Base-by-base conservation (phyloP, 805 yeast species). In the Saccharomycopsis oosterbeekiorum region DNA sequence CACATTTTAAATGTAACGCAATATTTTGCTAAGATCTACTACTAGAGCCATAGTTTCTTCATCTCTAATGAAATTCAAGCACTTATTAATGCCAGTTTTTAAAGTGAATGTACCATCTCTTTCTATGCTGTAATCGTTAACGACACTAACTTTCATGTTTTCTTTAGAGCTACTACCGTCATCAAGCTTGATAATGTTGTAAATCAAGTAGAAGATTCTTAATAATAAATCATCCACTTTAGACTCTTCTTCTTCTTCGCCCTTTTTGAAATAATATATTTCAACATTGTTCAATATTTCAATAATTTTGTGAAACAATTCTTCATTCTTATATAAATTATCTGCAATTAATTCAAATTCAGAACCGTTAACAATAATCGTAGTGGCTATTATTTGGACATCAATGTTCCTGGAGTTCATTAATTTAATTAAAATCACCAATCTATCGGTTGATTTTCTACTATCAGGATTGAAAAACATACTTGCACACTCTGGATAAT, bases 401-500 rank as follows among this genome's bases (percentile, higher is more conserved):
- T 70, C 65, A 2, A 68, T 67, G 61, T 62, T 60, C 8, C 54
- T 59, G 17, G 65, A 66, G 59, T 67, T 65, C 54, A 58, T 65
- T 55, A 64, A 60, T 59, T 69, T 72, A 11, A 65, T 68, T 4
- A 61, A 43, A 19, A 67, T 66, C 37, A 67, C 68, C 26, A 71
- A 69, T 57, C 65, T 59, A 9, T 57, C 57, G 1, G 5, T 17
- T 3, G 64, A 29, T 2, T 55, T 60, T 34, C 43, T 26, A 12
- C 56, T 62, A 11, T 71, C 76, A 11, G 69, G 54, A 61, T 78
- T 76, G 47, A 64, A 64, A 57, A 62, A 60, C 43, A 60, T 60
- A 39, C 41, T 58, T 1, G 66, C 56, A 43, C 76, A 71, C 6
- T 66, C 26, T 0, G 78, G 78, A 14, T 68, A 64, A 12, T 68